phyloP scores from a whole-genome alignment of 768 basidiomycete species.

The Pisolithus marmoratus region DNA sequence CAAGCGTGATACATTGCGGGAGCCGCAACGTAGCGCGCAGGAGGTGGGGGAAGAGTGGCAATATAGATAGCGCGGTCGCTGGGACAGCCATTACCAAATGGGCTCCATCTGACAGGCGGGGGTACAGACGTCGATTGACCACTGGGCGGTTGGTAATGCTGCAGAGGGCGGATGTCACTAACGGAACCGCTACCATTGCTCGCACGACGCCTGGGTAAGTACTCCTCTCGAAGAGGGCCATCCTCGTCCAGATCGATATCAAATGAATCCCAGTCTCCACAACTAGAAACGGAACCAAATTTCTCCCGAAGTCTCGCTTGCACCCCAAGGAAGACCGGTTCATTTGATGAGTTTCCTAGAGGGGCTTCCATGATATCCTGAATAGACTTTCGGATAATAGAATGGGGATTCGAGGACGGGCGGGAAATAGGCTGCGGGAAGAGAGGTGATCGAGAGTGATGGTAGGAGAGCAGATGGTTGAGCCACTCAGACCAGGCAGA shows the following conservation, averaged over 20 bases:
- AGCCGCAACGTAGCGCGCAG: constrained; percentile 30
- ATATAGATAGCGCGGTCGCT: constrained; percentile 56
- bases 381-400: constrained; percentile 60
- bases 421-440: constrained; percentile 74
- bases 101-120: constrained; percentile 79
- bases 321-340: constrained; percentile 68
- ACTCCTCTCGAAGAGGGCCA: constrained; percentile 77
- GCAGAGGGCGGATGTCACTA: constrained; percentile 3
- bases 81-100: constrained; percentile 66
- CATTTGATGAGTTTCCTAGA: constrained; percentile 25
- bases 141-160: constrained; percentile 4
- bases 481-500: constrained; percentile 71
- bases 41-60: constrained; percentile 52
- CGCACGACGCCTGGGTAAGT: constrained; percentile 62
- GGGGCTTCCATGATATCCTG: constrained; percentile 62
- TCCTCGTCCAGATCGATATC: constrained; percentile 83
- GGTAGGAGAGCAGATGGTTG: constrained; percentile 56
- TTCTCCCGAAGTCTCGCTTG: constrained; percentile 58
- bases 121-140: constrained; percentile 38
- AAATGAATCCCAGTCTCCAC: constrained; percentile 40
- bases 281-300: constrained; percentile 37
- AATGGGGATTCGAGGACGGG: constrained; percentile 66
- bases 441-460: constrained; percentile 52
- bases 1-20: constrained; percentile 28
- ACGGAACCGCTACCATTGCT: constrained; percentile 11